phyloP scores from a whole-genome alignment of 2,329 filamentous ascomycete species.

The Neonectria hederae region DNA sequence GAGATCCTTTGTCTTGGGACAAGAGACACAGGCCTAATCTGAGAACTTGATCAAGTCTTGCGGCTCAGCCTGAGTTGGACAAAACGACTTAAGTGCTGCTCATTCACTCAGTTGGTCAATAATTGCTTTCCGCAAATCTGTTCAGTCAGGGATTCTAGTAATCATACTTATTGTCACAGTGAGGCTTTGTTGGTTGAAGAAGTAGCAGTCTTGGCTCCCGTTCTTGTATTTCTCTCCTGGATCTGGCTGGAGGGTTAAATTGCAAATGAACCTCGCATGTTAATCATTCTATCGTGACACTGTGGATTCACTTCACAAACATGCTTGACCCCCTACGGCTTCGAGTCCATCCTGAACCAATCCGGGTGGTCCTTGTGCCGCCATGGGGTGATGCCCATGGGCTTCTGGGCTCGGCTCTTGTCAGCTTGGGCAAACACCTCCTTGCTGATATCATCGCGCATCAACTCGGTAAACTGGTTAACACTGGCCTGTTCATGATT shows the following conservation, averaged over 20 bases:
- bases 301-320: not conserved
- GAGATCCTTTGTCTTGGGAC: not conserved
- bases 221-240: not conserved
- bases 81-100: not conserved
- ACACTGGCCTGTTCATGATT: slow-evolving; percentile 60
- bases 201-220: not conserved
- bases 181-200: not conserved
- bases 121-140: not conserved
- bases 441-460: slow-evolving; percentile 57
- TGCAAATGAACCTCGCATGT: slow-evolving; percentile 7
- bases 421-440: slow-evolving; percentile 62
- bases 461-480: slow-evolving; percentile 58
- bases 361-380: slow-evolving; percentile 66
- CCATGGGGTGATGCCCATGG: slow-evolving; percentile 68
- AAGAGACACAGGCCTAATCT: not conserved
- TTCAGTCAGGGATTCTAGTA: not conserved
- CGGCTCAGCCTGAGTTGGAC: not conserved
- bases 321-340: slow-evolving; percentile 25
- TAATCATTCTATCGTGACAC: slow-evolving; percentile 16
- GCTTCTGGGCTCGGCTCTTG: slow-evolving; percentile 63
- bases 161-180: not conserved
- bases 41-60: no score
- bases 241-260: not conserved
- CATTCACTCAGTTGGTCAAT: not conserved
- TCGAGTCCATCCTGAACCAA: slow-evolving; percentile 58